phyloP scores from a whole-genome alignment of 164 flowering plant genomes.

The Liquidambar formosana region DNA sequence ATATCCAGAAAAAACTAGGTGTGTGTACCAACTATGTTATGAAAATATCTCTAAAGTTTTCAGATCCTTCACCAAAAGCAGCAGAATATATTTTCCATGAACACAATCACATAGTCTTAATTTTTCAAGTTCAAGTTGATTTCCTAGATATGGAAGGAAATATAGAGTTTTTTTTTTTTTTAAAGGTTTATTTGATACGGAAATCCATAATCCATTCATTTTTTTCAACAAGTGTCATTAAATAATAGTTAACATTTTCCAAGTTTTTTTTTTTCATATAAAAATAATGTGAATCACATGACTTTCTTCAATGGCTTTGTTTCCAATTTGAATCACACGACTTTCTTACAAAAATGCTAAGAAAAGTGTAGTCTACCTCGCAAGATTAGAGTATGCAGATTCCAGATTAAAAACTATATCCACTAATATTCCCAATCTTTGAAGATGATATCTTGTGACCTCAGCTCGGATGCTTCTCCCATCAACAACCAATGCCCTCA shows the following conservation, averaged over 20 bases:
- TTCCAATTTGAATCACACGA: neutral
- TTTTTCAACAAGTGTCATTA: no score
- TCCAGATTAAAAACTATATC: constrained; percentile 37
- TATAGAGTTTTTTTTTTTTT: no score
- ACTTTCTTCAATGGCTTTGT: neutral
- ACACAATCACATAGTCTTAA: no score
- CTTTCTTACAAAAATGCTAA: neutral
- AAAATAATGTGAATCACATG: neutral
- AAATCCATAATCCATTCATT: no score
- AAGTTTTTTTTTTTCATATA: neutral
- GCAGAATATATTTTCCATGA: no score
- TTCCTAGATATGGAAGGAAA: no score
- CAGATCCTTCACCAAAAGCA: no score
- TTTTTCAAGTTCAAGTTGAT: no score
- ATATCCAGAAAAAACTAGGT: no score
- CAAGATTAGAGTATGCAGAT: constrained; percentile 42
- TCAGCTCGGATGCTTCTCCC: constrained; percentile 68
- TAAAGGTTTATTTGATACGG: no score
- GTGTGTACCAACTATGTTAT: no score
- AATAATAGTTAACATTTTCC: neutral
- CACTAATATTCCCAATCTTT: constrained; percentile 68
- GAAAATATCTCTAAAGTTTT: no score
- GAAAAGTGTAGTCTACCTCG: constrained; percentile 33
- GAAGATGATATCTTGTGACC: constrained; percentile 83
- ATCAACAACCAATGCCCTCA: constrained; percentile 74